These are phyloP conservation scores for Grosmannia penicillata DNA, from an alignment of 2,329 filamentous ascomycete species.

Conservation along the genomic window DNA sequence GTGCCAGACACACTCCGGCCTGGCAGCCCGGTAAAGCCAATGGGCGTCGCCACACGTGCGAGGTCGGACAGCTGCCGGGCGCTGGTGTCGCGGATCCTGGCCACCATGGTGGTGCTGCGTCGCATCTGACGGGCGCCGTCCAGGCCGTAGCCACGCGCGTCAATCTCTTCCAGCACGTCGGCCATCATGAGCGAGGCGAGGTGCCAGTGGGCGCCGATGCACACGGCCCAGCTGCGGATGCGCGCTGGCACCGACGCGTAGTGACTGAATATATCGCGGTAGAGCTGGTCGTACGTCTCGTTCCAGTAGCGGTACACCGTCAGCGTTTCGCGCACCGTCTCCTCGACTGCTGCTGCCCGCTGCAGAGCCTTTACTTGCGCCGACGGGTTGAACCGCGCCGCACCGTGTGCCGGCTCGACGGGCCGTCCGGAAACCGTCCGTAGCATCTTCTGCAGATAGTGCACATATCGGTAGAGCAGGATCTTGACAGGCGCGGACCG, in stretches of 20 bases:
- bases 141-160: conserved; percentile 20
- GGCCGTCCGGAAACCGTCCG: too few relatives aligned
- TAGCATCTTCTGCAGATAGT: conserved; percentile 37
- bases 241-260: conserved; percentile 34
- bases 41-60: conserved; percentile 26
- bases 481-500: conserved; percentile 44
- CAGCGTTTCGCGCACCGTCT: conserved; percentile 29
- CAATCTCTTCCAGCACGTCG: conserved; percentile 35
- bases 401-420: too few relatives aligned
- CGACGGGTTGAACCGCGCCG: too few relatives aligned
- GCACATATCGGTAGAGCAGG: conserved; percentile 39
- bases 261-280: conserved; percentile 32
- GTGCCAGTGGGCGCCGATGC: conserved; percentile 42
- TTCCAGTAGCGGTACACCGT: conserved; percentile 41
- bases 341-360: conserved; percentile 25
- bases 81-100: conserved; percentile 26
- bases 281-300: conserved; percentile 32
- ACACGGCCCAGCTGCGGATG: conserved; percentile 45
- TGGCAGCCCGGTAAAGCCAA: neutral
- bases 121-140: conserved; percentile 15
- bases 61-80: conserved; percentile 31
- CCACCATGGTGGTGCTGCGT: conserved; percentile 18
- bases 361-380: too few relatives aligned
- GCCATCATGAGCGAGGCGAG: conserved; percentile 38
- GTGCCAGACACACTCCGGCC: neutral